Evolutionary conservation across 345 rosid genomes (phyloP), one percentile per base, ranked within the genome.

Genomic region (Populus deltoides): DNA sequence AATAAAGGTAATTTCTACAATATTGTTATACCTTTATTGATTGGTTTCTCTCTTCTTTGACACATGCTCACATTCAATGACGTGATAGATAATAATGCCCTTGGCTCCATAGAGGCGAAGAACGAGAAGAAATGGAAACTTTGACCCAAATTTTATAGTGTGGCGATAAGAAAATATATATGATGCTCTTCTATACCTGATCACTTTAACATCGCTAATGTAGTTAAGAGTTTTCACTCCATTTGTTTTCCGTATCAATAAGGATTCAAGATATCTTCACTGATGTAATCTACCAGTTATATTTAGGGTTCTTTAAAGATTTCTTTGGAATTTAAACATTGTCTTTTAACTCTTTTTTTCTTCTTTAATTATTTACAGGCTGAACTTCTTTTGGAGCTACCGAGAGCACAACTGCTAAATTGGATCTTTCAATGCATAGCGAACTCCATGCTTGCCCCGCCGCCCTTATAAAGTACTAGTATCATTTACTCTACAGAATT

Each of bases 381-480:
- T 12, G 97, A 93, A 79, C 97, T 95, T 81, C 91, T 95, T 84
- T 82, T 95, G 82, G 97, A 95, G 90, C 92, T 95, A 63, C 99
- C 97, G 11, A 86, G 85, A 81, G 97, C 93, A 76, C 94, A 95
- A 75, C 86, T 95, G 61, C 92, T 95, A 72, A 92, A 86, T 81
- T 95, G 98, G 98, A 87, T 95, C 70, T 95, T 93, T 83, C 97
- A 90, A 36, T 95, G 98, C 91, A 84, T 95, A 88, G 88, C 91
- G 99, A 92, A 79, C 92, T 95, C 67, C 88, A 93, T 79, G 87
- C 97, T 75, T 88, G 89, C 66, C 66, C 91, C 92, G 65, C 98
- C 98, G 89, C 92, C 75, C 93, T 93, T 27, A 92, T 93, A 77
- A 90, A 89, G 77, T 95, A 87, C 84, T 95, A 92, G 87, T 49